Conservation (phyloP, 768 basidiomycete species). For the Holtermanniella nyarrowii region DNA sequence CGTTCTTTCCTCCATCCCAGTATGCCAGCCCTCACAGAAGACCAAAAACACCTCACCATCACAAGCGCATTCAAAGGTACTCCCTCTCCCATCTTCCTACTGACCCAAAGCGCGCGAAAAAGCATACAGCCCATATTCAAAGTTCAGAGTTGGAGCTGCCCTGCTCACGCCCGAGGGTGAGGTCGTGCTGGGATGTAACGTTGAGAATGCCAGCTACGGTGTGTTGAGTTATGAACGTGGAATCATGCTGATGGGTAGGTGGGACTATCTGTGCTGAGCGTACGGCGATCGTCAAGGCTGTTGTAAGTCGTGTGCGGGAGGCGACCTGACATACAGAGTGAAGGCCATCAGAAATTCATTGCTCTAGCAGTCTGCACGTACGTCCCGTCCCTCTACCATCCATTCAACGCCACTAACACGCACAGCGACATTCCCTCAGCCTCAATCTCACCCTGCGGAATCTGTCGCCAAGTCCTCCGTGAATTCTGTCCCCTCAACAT, state of each 20-base stretch:
- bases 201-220: conserved; percentile 94
- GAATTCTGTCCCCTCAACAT: conserved; percentile 41
- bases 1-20: too few relatives aligned
- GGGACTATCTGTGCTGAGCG: conserved; percentile 88
- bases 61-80: not conserved
- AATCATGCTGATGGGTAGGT: conserved; percentile 46
- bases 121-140: conserved; percentile 75
- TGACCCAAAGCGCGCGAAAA: conserved; percentile 45
- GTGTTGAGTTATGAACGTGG: conserved; percentile 2
- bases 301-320: conserved; percentile 49
- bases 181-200: conserved; percentile 75
- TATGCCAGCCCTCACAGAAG: not conserved
- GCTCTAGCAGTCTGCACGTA: conserved; percentile 75
- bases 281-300: conserved; percentile 88
- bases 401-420: not conserved
- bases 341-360: conserved; percentile 58
- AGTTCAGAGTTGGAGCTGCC: conserved; percentile 81
- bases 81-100: not conserved
- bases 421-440: conserved; percentile 55
- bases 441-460: conserved; percentile 75
- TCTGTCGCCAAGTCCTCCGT: conserved; percentile 69
- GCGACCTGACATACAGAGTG: conserved; percentile 51
- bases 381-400: conserved; percentile 28
- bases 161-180: conserved; percentile 55
- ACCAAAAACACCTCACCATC: not conserved